Evolutionary conservation across 2,329 filamentous ascomycete genomes (phyloP).

Genomic region (Fusarium palustre): DNA sequence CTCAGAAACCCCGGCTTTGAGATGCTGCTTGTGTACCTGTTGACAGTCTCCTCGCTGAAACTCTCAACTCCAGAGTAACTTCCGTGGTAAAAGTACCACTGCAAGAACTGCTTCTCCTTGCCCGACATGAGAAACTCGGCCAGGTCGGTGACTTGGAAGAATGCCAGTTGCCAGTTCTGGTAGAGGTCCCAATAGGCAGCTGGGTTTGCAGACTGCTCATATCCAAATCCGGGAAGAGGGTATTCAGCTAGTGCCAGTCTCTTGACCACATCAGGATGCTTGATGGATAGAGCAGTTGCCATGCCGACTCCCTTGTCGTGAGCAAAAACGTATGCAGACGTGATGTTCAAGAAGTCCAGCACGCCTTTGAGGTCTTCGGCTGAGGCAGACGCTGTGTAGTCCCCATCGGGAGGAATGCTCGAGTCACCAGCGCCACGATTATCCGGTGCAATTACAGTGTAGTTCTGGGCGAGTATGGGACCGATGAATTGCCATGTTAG

Average conservation of each 20-base stretch:
- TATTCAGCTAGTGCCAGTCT: slow-evolving; percentile 56
- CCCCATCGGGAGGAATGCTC: slow-evolving; percentile 52
- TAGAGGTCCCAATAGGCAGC: slow-evolving; percentile 55
- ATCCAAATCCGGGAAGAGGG: slow-evolving; percentile 56
- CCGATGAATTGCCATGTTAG: slow-evolving; percentile 41
- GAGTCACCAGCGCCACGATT: slow-evolving; percentile 58
- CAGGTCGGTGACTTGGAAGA: slow-evolving; percentile 60
- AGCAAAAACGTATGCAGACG: slow-evolving; percentile 56
- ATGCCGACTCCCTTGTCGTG: slow-evolving; percentile 61
- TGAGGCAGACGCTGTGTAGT: slow-evolving; percentile 56
- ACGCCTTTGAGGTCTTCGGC: slow-evolving; percentile 55
- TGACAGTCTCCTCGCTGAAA: slow-evolving; percentile 54
- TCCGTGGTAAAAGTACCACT: slow-evolving; percentile 61
- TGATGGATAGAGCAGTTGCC: slow-evolving; percentile 54
- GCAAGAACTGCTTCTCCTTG: slow-evolving; percentile 56
- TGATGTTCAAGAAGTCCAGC: slow-evolving; percentile 57
- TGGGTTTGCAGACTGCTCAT: slow-evolving; percentile 49
- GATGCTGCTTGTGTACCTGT: slow-evolving; percentile 55
- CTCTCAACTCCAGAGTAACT: slow-evolving; percentile 55
- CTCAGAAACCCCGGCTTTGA: slow-evolving; percentile 58
- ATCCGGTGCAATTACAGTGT: slow-evolving; percentile 58
- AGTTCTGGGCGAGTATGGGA: slow-evolving; percentile 51
- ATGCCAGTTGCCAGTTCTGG: slow-evolving; percentile 56
- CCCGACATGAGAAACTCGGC: slow-evolving; percentile 60
- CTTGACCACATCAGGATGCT: slow-evolving; percentile 52